Conservation (phyloP, 768 basidiomycete species). For the Exidia glandulosa region DNA sequence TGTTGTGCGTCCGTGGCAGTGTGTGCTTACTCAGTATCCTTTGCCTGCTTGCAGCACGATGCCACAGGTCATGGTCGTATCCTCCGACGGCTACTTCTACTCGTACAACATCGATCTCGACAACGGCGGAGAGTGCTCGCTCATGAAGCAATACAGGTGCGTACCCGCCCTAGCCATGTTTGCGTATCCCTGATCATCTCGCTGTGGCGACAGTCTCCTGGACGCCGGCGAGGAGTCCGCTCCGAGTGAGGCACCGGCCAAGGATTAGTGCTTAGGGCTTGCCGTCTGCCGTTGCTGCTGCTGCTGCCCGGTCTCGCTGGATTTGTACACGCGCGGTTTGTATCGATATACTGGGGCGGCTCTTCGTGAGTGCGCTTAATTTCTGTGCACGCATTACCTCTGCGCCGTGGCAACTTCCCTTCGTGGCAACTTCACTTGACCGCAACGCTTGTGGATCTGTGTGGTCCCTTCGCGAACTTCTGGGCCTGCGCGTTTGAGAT, state of each 20-base stretch:
- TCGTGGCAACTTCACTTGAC: too few relatives aligned
- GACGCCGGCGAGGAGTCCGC: constrained; percentile 7
- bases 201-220: constrained; percentile 1
- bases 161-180: constrained; percentile 4
- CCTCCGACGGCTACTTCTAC: constrained; percentile 92
- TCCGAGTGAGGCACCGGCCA: background rate
- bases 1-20: background rate
- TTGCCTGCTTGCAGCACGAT: constrained; percentile 52
- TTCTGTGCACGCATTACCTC: too few relatives aligned
- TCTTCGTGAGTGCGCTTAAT: too few relatives aligned
- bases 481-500: too few relatives aligned
- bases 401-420: too few relatives aligned
- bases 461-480: too few relatives aligned
- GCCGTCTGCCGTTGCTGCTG: too few relatives aligned
- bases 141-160: constrained; percentile 84
- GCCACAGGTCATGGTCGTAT: constrained; percentile 95
- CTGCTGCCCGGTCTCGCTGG: too few relatives aligned
- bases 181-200: background rate
- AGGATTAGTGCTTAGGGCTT: background rate
- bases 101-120: constrained; percentile 93
- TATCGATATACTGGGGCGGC: too few relatives aligned
- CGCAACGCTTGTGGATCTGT: too few relatives aligned
- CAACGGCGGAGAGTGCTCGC: constrained; percentile 85
- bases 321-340: too few relatives aligned
- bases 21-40: background rate